phyloP scores from a whole-genome alignment of 371 early-diverging fungal species.

The Chytridium lagenaria region DNA sequence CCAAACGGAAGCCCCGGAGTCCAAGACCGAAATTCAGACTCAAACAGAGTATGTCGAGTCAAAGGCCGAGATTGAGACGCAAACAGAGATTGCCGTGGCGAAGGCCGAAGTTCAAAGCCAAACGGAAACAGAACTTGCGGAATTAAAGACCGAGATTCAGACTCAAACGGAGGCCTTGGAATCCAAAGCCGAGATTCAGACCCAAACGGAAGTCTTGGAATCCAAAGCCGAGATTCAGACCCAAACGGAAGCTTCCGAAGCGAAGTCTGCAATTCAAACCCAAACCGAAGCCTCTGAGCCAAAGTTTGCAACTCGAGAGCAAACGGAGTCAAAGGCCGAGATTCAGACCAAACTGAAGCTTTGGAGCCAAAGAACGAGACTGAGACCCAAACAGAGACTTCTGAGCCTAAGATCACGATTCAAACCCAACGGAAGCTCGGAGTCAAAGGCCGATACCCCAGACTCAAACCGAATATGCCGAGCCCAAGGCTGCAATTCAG shows the following conservation, averaged over 20 bases:
- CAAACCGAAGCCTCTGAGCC: background rate
- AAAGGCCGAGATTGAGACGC: background rate
- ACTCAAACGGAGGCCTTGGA: background rate
- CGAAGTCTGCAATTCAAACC: background rate
- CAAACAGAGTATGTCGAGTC: too few relatives aligned
- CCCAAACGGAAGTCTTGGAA: background rate
- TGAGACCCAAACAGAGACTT: background rate
- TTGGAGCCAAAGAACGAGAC: background rate
- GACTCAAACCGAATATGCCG: too few relatives aligned
- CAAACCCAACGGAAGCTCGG: background rate
- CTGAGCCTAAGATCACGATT: background rate
- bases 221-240: constrained; percentile 2
- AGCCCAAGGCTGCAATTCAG: too few relatives aligned
- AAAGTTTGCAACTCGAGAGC: background rate
- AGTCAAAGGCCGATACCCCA: too few relatives aligned
- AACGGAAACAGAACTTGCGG: background rate
- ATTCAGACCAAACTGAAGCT: background rate
- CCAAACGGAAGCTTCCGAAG: background rate
- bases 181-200: background rate
- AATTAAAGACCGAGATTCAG: background rate
- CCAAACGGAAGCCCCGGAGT: too few relatives aligned
- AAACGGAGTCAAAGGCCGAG: background rate
- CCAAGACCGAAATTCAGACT: background rate
- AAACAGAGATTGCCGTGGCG: background rate
- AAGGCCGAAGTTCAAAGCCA: constrained; percentile 1